Evolutionary conservation across 805 yeast genomes (phyloP).

Genomic region (Tetrapisispora iriomotensis): DNA sequence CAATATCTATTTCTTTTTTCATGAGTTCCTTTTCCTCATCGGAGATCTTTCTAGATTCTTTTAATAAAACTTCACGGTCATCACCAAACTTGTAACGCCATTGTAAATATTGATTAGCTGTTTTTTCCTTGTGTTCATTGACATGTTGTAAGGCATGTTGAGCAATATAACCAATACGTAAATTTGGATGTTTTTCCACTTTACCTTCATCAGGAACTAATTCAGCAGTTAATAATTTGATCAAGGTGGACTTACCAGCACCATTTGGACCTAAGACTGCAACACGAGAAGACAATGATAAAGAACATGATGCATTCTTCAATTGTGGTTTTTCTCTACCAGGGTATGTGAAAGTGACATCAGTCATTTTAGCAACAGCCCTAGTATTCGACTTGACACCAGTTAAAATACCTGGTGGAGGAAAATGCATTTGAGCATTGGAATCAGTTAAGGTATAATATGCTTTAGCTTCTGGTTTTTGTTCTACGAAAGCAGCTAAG

Average conservation of each 20-base stretch:
- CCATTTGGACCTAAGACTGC: conserved; percentile 97
- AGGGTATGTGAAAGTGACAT: conserved; percentile 84
- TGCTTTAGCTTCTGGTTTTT: conserved; percentile 91
- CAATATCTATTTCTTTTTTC: conserved; percentile 67
- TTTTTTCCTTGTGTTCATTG: conserved; percentile 92
- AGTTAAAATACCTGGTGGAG: conserved; percentile 95
- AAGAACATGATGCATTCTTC: conserved; percentile 71
- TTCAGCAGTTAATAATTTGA: conserved; percentile 89
- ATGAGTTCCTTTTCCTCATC: conserved; percentile 63
- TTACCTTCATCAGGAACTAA: conserved; percentile 76
- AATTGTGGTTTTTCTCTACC: conserved; percentile 81
- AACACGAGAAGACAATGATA: conserved; percentile 91
- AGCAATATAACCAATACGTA: conserved; percentile 97
- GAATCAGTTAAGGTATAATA: conserved; percentile 90
- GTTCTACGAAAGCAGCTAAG: conserved; percentile 81
- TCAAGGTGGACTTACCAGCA: conserved; percentile 96
- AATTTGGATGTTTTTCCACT: conserved; percentile 95
- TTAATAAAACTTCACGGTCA: conserved; percentile 90
- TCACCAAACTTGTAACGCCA: conserved; percentile 98
- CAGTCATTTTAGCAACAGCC: conserved; percentile 79
- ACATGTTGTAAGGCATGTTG: conserved; percentile 98
- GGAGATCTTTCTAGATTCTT: conserved; percentile 83
- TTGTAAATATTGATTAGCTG: conserved; percentile 94
- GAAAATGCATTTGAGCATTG: conserved; percentile 93
- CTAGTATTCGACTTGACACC: conserved; percentile 94